These are phyloP conservation scores for Ciborinia camelliae DNA, from an alignment of 2,329 filamentous ascomycete genomes.

Conservation along the genomic window DNA sequence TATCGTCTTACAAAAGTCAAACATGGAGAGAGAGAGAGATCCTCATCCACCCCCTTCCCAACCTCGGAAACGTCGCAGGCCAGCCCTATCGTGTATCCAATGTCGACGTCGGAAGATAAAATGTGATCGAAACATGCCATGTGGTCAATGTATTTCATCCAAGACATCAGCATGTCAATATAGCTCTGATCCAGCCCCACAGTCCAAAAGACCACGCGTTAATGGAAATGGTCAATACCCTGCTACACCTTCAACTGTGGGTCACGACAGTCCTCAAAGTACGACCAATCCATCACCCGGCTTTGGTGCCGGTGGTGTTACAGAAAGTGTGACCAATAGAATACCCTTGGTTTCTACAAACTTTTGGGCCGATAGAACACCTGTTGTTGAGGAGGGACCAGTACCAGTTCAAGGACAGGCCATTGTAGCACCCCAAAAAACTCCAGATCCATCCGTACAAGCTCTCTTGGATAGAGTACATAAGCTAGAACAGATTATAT, in stretches of 20 bases:
- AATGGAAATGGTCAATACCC: slow-evolving; percentile 8
- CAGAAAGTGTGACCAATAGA: neutral
- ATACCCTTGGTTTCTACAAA: neutral
- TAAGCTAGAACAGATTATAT: slow-evolving; percentile 10
- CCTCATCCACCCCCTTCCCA: slow-evolving; percentile 9
- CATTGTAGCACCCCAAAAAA: neutral
- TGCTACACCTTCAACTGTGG: neutral
- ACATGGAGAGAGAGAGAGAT: neutral
- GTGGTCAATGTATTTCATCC: slow-evolving; percentile 17
- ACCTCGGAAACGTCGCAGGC: slow-evolving; percentile 32
- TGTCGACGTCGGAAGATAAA: slow-evolving; percentile 38
- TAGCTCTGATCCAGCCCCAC: slow-evolving; percentile 8
- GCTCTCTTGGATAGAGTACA: slow-evolving; percentile 15
- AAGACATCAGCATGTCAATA: slow-evolving; percentile 15
- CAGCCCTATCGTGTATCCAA: slow-evolving; percentile 43
- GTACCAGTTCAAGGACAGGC: neutral
- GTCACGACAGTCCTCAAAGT: slow-evolving; percentile 1
- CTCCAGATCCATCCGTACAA: neutral
- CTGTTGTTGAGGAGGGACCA: neutral
- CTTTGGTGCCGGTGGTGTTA: neutral
- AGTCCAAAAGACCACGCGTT: slow-evolving; percentile 1
- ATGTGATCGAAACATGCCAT: slow-evolving; percentile 20
- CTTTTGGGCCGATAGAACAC: neutral
- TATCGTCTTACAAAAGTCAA: slow-evolving; percentile 12
- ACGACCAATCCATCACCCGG: neutral